These are phyloP conservation scores for Penicillium coprophilum DNA, from an alignment of 495 filamentous ascomycete species.

Conservation along the genomic window DNA sequence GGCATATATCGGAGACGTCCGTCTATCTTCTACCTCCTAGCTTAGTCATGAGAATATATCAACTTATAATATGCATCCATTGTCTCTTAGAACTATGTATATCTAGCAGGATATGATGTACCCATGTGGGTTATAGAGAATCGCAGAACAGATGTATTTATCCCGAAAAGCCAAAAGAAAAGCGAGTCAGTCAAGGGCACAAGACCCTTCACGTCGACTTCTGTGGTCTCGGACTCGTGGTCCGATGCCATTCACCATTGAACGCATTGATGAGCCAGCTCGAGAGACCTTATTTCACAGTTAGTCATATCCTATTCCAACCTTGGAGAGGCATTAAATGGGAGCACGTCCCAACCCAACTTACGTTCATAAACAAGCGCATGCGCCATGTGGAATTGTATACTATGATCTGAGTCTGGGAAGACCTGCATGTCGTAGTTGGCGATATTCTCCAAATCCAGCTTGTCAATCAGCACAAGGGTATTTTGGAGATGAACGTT, in stretches of 20 bases:
- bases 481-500: conserved; percentile 97
- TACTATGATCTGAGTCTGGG: conserved; percentile 94
- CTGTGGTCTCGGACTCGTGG: conserved; percentile 64
- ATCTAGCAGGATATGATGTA: not conserved
- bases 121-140: not conserved
- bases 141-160: conserved; percentile 8
- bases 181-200: conserved; percentile 17
- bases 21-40: not conserved
- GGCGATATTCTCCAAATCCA: conserved; percentile 79
- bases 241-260: conserved; percentile 89
- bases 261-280: conserved; percentile 97
- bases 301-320: conserved; percentile 28
- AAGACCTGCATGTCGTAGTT: conserved; percentile 98
- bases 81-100: not conserved
- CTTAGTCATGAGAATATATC: not conserved
- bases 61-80: conserved; percentile 1
- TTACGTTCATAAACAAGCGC: conserved; percentile 91
- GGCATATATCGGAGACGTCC: conserved; percentile 1
- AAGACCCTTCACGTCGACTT: conserved; percentile 31
- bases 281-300: conserved; percentile 60
- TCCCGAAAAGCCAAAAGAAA: conserved; percentile 5
- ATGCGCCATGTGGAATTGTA: conserved; percentile 93
- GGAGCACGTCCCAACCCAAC: conserved; percentile 29
- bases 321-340: conserved; percentile 8
- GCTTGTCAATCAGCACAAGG: conserved; percentile 77